phyloP scores from a whole-genome alignment of 345 rosid species.

The Eucalyptus polyanthemos region DNA sequence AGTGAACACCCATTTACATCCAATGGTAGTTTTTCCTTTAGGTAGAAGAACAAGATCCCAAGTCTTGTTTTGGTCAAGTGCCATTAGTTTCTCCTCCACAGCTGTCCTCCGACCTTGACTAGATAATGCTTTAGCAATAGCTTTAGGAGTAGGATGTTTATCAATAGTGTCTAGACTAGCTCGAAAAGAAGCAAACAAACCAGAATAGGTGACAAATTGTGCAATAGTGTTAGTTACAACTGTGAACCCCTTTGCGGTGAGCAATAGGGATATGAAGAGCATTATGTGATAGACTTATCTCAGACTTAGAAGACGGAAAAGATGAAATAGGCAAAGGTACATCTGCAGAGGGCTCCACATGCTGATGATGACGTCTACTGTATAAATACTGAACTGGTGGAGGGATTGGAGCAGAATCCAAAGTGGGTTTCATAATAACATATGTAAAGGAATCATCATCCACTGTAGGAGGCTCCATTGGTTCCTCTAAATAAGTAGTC shows the following conservation, averaged over 20 bases:
- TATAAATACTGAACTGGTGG: background rate
- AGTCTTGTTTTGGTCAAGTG: background rate
- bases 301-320: background rate
- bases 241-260: background rate
- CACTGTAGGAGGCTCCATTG: background rate
- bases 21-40: background rate
- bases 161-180: background rate
- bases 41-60: background rate
- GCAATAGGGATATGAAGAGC: background rate
- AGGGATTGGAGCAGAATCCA: background rate
- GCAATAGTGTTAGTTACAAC: background rate
- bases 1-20: background rate
- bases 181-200: background rate
- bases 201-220: background rate
- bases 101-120: background rate
- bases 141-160: background rate
- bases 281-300: background rate
- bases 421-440: background rate
- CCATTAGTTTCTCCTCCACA: background rate
- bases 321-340: background rate
- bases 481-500: background rate
- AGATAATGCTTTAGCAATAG: background rate
- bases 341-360: background rate
- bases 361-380: background rate
- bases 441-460: background rate